Base-by-base conservation (phyloP, 1,284 basidiomycete species). In the Schizopora paradoxa region DNA sequence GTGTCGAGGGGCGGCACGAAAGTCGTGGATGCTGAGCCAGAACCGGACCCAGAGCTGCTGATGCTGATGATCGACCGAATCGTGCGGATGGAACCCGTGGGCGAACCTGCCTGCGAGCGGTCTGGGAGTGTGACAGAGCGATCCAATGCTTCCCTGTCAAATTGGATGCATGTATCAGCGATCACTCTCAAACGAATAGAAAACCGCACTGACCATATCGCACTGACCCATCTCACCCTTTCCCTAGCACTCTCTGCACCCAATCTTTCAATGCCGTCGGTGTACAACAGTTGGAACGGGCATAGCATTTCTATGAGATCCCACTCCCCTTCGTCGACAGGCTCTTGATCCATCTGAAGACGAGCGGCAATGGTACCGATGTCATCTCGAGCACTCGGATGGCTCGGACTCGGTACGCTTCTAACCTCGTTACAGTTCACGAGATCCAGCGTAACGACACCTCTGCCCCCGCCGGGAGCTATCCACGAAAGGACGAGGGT, bases 201-300 rank as follows among this genome's bases (percentile, higher is more conserved):
- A 16, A 31, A 19, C n/a, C n/a, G 66, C 0, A 66, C 80, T 40
- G 56, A 90, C 91, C 87, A 91, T 42, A 94, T 77, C 2, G 87
- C 77, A 55, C 83, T 86, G 18, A 92, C 86, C 91, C 91, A 93
- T 62, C 84, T 77, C 39, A 90, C 85, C 51, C 91, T 72, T 57
- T 92, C 87, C 47, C 84, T 63, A 4, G 90, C 76, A 51, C 86
- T 91, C 57, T 91, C 90, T 16, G 87, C 82, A 1, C 82, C 91
- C 8, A 94, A 61, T 8, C 90, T 67, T 61, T 94, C 91, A 1
- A 89, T 80, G 2, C 91, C 91, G 61, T 94, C 91, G 14, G 76
- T 75, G 58, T 94, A 94, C 26, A 91, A 59, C 66, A 94, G 74
- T 58, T 91, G 88, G 66, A 94, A 93, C 0, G 91, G 91, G 45